Conservation (phyloP, 768 basidiomycete genomes). For the Macrolepiota fuliginosa region DNA sequence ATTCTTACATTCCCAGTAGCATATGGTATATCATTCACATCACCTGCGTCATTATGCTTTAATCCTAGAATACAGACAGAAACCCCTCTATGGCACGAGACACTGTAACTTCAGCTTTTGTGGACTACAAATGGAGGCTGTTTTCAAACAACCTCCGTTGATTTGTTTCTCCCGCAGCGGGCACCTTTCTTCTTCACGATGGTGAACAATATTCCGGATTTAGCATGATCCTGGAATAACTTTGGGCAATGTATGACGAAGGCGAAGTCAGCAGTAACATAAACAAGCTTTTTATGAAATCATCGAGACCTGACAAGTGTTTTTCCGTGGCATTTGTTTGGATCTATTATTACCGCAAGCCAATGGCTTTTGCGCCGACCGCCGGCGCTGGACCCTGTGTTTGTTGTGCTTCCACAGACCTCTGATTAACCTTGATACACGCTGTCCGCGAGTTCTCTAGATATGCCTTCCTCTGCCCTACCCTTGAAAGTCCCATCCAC, state of each 20-base stretch:
- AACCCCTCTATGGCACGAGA: neutral
- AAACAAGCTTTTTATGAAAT: slow-evolving; percentile 9
- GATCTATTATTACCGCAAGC: slow-evolving; percentile 16
- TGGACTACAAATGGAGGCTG: neutral
- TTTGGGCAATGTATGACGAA: neutral
- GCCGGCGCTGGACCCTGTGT: neutral
- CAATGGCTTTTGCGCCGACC: slow-evolving; percentile 1
- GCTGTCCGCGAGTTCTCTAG: slow-evolving; percentile 11
- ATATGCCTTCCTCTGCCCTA: slow-evolving; percentile 53
- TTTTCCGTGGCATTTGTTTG: slow-evolving; percentile 16
- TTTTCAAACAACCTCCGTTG: too few species aligned
- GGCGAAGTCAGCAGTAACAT: neutral
- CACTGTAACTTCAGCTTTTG: neutral
- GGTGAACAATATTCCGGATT: neutral
- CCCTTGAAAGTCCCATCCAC: slow-evolving; percentile 67
- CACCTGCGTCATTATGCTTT: neutral
- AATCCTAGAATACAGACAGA: neutral
- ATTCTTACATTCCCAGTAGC: neutral
- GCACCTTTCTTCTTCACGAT: neutral
- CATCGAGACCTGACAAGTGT: neutral
- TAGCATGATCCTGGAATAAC: neutral
- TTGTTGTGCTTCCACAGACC: neutral
- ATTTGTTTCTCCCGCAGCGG: neutral
- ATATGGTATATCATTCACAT: neutral
- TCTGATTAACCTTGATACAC: neutral